Conservation (phyloP, 2,329 filamentous ascomycete species). For the Rutstroemia sp. region DNA sequence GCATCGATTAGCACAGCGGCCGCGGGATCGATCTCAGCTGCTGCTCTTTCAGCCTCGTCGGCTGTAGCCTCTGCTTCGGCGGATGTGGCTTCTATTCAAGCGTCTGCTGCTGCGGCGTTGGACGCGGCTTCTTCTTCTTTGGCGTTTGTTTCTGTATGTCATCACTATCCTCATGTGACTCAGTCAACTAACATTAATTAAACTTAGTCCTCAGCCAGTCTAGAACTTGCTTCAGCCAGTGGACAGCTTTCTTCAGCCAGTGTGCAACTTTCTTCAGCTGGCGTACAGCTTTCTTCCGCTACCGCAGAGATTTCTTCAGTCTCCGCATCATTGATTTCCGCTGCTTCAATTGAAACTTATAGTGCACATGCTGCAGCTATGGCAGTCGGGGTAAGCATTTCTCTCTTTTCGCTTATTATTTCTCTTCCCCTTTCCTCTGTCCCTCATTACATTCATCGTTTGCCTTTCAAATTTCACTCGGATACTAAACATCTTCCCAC, state of each 20-base stretch:
- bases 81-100: neutral
- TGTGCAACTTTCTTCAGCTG: no score
- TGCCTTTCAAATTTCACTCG: neutral
- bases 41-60: neutral
- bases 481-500: neutral
- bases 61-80: neutral
- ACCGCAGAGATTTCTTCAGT: neutral
- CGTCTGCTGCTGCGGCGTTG: neutral
- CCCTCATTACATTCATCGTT: neutral
- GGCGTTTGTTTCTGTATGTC: neutral
- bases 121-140: neutral
- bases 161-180: neutral
- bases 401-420: neutral
- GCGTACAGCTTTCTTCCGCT: neutral
- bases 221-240: no score
- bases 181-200: neutral
- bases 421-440: neutral
- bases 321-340: neutral
- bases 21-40: neutral
- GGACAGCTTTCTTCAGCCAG: no score
- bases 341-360: neutral
- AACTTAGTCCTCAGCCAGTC: no score
- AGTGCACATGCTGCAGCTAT: neutral
- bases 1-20: neutral
- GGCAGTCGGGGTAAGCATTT: neutral